Evolutionary conservation across 2,329 filamentous ascomycete species (phyloP), one percentile per base, ranked within the genome.

Genomic region (Arachnopeziza araneosa): DNA sequence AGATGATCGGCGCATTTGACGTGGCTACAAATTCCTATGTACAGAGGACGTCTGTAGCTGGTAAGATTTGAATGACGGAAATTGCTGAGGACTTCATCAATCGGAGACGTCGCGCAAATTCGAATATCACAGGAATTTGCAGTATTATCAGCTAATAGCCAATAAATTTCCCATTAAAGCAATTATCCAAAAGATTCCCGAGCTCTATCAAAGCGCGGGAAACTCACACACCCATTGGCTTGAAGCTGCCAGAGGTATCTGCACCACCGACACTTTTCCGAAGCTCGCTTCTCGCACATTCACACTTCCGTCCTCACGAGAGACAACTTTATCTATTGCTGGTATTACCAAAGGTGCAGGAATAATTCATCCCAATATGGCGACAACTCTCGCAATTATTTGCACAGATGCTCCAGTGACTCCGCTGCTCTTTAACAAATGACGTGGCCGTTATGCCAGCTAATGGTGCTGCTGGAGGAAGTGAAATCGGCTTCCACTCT

Each of bases 361-460:
- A 72, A 98, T 98, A 93, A 96, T 98, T 74, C 92, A 96, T 71
- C 93, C 93, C 54, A 97, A 98, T 79, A 96, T 98, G 92, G 93
- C 91, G 26, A 98, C 93, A 0, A 83, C 97, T 30, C 85, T 98
- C 36, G 91, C 90, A 55, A 88, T 97, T 60, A 82, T 97, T 69
- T 92, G 91, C 70, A 98, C 93, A 19, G 93, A 98, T 69, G 93
- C 89, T 0, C 89, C 91, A n/a, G 83, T 97, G 69, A 81, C 85
- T 0, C 79, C 89, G 2, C 76, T 1, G 50, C 56, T 17, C 56
- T 57, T n/a, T 50, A 53, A 24, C 54, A 53, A 57, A 57, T 24
- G 56, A 57, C 21, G 52, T 57, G 56, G 50, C 53, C 12, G 56
- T 50, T 24, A 52, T 57, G 48, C 50, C 52, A 1, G 24, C 56